phyloP scores from a whole-genome alignment of 306 rosid genomes.

The Cicer arietinum region DNA sequence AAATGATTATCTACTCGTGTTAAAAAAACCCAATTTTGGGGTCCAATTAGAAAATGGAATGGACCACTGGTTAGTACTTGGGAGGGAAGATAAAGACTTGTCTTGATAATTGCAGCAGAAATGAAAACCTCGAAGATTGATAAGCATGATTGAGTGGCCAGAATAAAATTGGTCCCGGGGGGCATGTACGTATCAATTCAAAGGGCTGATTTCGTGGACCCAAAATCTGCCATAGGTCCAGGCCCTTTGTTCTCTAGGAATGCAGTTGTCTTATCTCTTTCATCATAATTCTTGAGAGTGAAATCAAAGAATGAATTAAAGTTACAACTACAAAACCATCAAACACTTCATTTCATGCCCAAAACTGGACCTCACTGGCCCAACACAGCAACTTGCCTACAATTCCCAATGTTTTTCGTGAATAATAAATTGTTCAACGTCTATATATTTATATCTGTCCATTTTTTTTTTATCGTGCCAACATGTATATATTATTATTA shows the following conservation, averaged over 20 bases:
- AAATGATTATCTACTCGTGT: too few species aligned
- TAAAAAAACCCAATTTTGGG: background rate
- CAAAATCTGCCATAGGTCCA: constrained; percentile 55
- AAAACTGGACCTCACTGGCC: constrained; percentile 37
- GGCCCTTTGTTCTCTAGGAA: constrained; percentile 57
- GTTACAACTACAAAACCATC: constrained; percentile 29
- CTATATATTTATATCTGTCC: too few species aligned
- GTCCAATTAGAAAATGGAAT: constrained; percentile 36
- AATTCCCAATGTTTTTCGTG: background rate
- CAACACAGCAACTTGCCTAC: constrained; percentile 24
- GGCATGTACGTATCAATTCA: constrained; percentile 5
- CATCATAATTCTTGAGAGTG: constrained; percentile 44
- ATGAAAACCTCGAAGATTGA: constrained; percentile 38
- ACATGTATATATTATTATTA: too few species aligned
- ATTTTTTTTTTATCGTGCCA: too few species aligned
- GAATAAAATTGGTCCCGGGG: constrained; percentile 47
- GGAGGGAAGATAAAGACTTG: constrained; percentile 42
- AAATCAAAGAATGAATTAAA: background rate
- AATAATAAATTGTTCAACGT: background rate
- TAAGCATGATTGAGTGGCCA: constrained; percentile 31
- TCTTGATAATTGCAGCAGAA: constrained; percentile 40
- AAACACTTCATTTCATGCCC: constrained; percentile 32
- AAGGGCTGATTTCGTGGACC: constrained; percentile 78
- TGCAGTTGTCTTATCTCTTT: constrained; percentile 61
- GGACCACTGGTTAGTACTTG: constrained; percentile 47